Conservation (phyloP, 2,329 filamentous ascomycete species). For the Phaeosphaeria sp. region DNA sequence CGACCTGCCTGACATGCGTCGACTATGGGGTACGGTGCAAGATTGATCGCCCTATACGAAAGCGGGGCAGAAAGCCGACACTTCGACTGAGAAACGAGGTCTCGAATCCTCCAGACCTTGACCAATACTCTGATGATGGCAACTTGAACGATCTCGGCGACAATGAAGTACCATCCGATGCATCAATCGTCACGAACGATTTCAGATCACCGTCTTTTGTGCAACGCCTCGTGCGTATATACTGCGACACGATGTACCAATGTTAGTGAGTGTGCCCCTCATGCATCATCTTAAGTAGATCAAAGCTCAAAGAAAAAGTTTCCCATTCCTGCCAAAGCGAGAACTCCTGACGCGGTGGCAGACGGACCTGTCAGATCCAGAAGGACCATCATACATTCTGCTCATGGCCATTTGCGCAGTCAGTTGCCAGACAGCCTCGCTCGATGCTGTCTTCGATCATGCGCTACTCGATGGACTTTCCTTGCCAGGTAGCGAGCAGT, state of each 20-base stretch:
- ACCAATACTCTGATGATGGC: not conserved
- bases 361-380: not conserved
- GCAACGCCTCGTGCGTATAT: not conserved
- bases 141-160: not conserved
- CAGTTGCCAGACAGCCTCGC: not conserved
- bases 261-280: not conserved
- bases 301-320: not conserved
- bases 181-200: not conserved
- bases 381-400: not conserved
- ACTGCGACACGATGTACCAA: conserved; percentile 2
- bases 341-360: not conserved
- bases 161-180: no score
- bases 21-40: not conserved
- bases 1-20: not conserved
- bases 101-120: not conserved
- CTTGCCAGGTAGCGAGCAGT: not conserved
- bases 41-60: not conserved
- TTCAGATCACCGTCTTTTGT: not conserved
- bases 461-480: not conserved
- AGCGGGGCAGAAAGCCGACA: not conserved
- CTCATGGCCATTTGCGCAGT: conserved; percentile 1
- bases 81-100: not conserved
- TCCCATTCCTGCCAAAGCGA: not conserved
- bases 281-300: no score
- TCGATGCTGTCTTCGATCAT: conserved; percentile 1